Evolutionary conservation across 2,329 filamentous ascomycete genomes (phyloP).

Genomic region (Amphichorda felina): DNA sequence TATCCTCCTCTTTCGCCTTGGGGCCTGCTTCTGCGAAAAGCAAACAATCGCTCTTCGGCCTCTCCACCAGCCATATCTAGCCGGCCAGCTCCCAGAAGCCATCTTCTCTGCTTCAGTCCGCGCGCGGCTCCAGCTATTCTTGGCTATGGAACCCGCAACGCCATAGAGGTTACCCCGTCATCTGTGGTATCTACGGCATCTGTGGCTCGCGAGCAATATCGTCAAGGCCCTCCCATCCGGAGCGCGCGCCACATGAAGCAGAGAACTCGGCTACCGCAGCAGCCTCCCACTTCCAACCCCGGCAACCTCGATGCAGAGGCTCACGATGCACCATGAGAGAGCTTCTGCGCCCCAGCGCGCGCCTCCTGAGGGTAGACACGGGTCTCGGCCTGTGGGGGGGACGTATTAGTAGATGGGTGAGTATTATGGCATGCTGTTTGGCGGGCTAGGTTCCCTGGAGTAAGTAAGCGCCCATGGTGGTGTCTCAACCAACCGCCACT

Average conservation of each 20-base stretch:
- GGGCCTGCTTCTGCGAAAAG: no score
- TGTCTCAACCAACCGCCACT: not conserved
- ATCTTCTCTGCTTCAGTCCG: conserved; percentile 2
- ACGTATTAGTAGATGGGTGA: no score
- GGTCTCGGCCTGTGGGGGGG: not conserved
- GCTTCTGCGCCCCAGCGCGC: not conserved
- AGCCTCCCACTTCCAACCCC: not conserved
- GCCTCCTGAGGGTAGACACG: not conserved
- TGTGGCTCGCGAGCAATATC: not conserved
- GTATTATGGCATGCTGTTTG: not conserved
- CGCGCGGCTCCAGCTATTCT: conserved; percentile 4
- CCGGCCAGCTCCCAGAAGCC: no score
- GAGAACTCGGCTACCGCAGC: not conserved
- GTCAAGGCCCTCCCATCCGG: not conserved
- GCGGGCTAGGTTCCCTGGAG: not conserved
- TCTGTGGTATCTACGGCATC: no score
- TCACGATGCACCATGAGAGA: not conserved
- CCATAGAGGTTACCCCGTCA: not conserved
- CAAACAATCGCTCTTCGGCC: no score
- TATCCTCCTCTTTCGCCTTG: conserved; percentile 1
- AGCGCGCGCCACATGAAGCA: conserved; percentile 11
- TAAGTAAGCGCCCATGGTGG: not conserved
- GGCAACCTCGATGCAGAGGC: not conserved
- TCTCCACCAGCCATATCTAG: no score
- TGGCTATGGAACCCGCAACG: not conserved